Evolutionary conservation across 768 basidiomycete genomes (phyloP).

Genomic region (Agrocybe praecox): DNA sequence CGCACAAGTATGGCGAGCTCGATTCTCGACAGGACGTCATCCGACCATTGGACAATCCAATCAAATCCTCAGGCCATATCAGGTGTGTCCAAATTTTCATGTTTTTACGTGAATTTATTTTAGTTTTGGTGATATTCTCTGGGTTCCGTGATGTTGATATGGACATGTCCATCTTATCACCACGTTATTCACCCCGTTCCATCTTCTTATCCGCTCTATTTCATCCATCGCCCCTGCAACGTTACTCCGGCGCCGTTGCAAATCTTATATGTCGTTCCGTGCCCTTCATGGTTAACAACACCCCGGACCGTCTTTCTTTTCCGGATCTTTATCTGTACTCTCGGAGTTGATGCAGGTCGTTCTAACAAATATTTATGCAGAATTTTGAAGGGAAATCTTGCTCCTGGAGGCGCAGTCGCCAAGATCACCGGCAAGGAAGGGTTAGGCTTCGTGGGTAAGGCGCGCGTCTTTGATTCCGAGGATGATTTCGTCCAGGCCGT

Average conservation of each 20-base stretch:
- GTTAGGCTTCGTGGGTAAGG: slow-evolving; percentile 85
- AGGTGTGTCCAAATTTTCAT: slow-evolving; percentile 49
- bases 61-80: slow-evolving; percentile 89
- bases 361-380: slow-evolving; percentile 38
- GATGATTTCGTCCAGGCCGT: slow-evolving; percentile 87
- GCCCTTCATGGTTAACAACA: not conserved
- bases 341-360: not conserved
- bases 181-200: slow-evolving; percentile 1
- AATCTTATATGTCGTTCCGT: not conserved
- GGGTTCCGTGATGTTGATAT: not conserved
- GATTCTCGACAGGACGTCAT: slow-evolving; percentile 82
- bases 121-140: not conserved
- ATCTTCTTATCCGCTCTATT: not conserved
- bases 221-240: not conserved
- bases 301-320: not conserved
- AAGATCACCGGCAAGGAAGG: slow-evolving; percentile 98
- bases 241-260: not conserved
- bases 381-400: slow-evolving; percentile 89
- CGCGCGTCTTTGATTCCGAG: slow-evolving; percentile 91
- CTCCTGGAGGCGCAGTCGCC: slow-evolving; percentile 93
- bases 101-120: slow-evolving; percentile 4
- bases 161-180: not conserved
- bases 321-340: not conserved
- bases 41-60: slow-evolving; percentile 82
- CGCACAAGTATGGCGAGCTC: slow-evolving; percentile 76